Conservation (phyloP, 2,329 filamentous ascomycete species). For the Penicillium sp. region DNA sequence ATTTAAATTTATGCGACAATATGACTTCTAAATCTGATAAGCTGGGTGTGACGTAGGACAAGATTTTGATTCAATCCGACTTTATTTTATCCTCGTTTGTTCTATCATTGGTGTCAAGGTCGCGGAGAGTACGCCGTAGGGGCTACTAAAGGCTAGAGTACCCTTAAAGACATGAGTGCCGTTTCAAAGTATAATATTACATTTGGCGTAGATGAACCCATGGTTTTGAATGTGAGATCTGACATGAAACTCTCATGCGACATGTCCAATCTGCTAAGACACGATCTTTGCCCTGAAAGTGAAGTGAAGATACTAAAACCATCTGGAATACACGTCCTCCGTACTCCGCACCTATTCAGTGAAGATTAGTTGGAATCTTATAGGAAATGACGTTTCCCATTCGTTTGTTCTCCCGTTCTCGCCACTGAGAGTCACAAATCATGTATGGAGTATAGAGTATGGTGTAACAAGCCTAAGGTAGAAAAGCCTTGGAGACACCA, state of each 20-base stretch:
- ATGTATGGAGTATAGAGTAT: no score
- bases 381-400: no score
- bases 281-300: background rate
- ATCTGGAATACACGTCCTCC: background rate
- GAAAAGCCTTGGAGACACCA: no score
- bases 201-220: no score
- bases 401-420: no score
- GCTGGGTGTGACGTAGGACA: background rate
- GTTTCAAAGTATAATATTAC: no score
- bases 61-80: background rate
- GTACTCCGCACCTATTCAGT: background rate
- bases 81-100: background rate
- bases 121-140: background rate
- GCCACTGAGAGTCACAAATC: no score
- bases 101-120: background rate
- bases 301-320: background rate
- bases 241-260: slow-evolving; percentile 1
- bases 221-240: background rate
- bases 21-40: background rate
- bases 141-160: background rate
- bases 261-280: background rate
- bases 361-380: background rate
- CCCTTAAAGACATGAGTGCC: no score
- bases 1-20: background rate
- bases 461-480: no score